These are phyloP conservation scores for Leucoagaricus sp. DNA, from an alignment of 1,284 basidiomycete genomes.

Conservation along the genomic window DNA sequence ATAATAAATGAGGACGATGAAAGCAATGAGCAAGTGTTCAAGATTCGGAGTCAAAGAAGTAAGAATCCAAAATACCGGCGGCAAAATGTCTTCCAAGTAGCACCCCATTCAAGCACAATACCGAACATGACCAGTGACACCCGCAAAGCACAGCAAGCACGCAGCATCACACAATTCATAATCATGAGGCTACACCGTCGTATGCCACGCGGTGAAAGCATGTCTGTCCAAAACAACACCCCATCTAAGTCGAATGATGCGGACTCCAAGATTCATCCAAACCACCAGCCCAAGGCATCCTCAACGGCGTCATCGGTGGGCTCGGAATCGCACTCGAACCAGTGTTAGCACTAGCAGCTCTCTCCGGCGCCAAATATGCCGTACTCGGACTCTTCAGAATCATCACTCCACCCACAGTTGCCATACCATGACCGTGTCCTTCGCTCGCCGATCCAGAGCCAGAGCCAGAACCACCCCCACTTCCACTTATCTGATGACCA, in stretches of 20 bases:
- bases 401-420: constrained; percentile 18
- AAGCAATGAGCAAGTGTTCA: neutral
- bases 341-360: constrained; percentile 9
- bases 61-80: neutral
- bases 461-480: constrained; percentile 10
- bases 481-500: no score
- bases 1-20: neutral
- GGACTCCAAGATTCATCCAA: constrained; percentile 34
- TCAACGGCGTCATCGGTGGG: constrained; percentile 23
- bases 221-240: no score
- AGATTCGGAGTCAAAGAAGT: neutral
- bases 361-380: constrained; percentile 16
- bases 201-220: neutral
- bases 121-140: no score
- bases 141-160: constrained; percentile 1
- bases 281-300: constrained; percentile 37
- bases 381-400: constrained; percentile 22
- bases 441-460: no score
- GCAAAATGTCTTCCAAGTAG: no score
- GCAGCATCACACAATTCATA: neutral
- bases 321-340: constrained; percentile 26
- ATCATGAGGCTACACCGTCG: no score
- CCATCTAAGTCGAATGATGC: no score
- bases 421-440: neutral
- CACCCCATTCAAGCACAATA: no score